Evolutionary conservation across 1,139 yeast genomes (phyloP), one percentile per base, ranked within the genome.

Genomic region (Blastobotrys raffinosifermentans): DNA sequence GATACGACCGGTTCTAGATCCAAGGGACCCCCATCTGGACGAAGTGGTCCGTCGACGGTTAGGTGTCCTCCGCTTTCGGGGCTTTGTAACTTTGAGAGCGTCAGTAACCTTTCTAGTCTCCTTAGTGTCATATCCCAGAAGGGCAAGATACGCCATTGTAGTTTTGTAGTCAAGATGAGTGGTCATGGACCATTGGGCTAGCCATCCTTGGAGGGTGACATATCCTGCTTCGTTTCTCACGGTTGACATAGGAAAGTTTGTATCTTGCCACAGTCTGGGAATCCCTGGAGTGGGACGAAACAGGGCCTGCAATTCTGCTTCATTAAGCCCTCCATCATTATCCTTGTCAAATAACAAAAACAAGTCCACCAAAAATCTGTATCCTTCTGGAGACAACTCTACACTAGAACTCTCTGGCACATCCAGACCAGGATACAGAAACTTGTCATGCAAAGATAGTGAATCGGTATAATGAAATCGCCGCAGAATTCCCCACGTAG

Each of bases 101-200:
- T 73, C 69, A 2, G 68, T 60, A 3, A 55, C 50, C 67, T 65
- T 31, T 49, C 63, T 34, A 63, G 70, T 46, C 15, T 49, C 48
- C 31, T 48, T 58, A 27, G 61, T 53, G 40, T 85, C 94, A 54
- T 82, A 89, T 0, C 98, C 98, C 38, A 91, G 69, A 60, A 85
- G 84, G 0, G 94, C 95, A 43, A 91, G 63, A 54, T 89, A 91
- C 38, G 87, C 94, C 40, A 91, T 70, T 0, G 97, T 87, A 1
- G 87, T 80, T 51, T 73, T 77, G 55, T 83, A 79, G 51, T 87
- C 94, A 26, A 91, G 64, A 51, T 79, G 86, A 0, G 97, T 89
- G 0, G 96, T 86, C 80, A 91, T 80, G 49, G 91, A 81, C 98
- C 98, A 91, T 53, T 91, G 97, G 0, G 98, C 97, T 31, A 91